A percentile compares a stretch with the other conserved stretches of the same genome.
Evolutionary conservation across 2,329 filamentous ascomycete species (phyloP).

Genomic region (Trichoderma hamatum): DNA sequence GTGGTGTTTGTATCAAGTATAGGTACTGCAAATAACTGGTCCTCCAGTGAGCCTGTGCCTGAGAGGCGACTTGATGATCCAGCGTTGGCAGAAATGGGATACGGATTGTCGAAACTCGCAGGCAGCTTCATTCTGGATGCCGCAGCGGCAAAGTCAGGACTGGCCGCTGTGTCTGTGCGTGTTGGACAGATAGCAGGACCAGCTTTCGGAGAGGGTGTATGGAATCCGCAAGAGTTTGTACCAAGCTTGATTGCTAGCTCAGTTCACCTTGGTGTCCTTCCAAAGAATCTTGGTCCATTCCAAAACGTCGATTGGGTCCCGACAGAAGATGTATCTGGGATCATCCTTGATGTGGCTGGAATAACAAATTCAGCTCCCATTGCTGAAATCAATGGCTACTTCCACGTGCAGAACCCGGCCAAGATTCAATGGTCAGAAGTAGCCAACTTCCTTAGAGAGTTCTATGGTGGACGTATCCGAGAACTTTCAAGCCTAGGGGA

Average conservation of each 20-base stretch:
- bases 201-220: conserved; percentile 42
- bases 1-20: conserved; percentile 51
- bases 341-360: conserved; percentile 52
- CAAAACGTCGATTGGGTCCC: conserved; percentile 58
- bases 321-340: conserved; percentile 50
- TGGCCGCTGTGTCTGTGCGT: conserved; percentile 47
- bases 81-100: conserved; percentile 38
- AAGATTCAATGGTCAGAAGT: conserved; percentile 47
- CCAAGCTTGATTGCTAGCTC: conserved; percentile 56
- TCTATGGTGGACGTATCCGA: not conserved
- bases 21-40: conserved; percentile 43
- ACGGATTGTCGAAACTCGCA: conserved; percentile 50
- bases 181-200: conserved; percentile 23
- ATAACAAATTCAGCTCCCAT: conserved; percentile 32
- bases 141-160: conserved; percentile 39
- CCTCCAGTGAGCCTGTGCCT: conserved; percentile 38
- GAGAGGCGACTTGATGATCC: conserved; percentile 45
- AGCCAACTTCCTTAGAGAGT: not conserved
- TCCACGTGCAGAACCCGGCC: conserved; percentile 54
- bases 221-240: conserved; percentile 63
- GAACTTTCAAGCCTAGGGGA: not conserved
- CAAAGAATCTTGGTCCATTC: conserved; percentile 47
- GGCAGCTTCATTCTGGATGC: conserved; percentile 45
- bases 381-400: conserved; percentile 44
- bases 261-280: conserved; percentile 50